Percentiles rank a stretch among this genome's conserved stretches.
Evolutionary conservation across 2,329 filamentous ascomycete genomes (phyloP).

Genomic region (Aspergillus thermomutatus): DNA sequence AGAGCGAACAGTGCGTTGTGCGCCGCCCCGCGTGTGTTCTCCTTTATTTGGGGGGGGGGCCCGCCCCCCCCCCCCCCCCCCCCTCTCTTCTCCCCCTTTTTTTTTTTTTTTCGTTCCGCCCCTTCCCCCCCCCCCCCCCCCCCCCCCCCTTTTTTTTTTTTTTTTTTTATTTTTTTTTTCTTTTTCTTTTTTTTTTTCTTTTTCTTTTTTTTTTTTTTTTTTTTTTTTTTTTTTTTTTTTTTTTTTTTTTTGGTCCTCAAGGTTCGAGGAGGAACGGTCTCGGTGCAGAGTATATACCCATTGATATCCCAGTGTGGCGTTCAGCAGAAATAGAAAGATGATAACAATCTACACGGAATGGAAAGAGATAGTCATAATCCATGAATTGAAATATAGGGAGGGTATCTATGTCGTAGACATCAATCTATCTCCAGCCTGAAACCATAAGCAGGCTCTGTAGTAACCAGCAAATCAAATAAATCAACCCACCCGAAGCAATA

Average conservation of each 20-base stretch:
- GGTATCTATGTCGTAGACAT: conserved; percentile 18
- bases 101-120: too few species aligned
- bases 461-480: not conserved
- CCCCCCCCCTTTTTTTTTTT: too few species aligned
- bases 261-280: not conserved
- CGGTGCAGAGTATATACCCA: not conserved
- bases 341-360: not conserved
- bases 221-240: not conserved
- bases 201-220: not conserved
- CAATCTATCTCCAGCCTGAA: conserved; percentile 13
- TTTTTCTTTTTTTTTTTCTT: too few species aligned
- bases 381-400: conserved; percentile 7
- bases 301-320: not conserved
- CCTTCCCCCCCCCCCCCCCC: too few species aligned
- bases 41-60: too few species aligned
- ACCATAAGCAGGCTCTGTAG: not conserved
- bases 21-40: too few species aligned
- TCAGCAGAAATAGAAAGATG: not conserved
- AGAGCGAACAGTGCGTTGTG: too few species aligned
- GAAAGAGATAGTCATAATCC: not conserved
- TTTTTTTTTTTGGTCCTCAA: not conserved
- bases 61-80: too few species aligned
- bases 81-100: too few species aligned
- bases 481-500: not conserved
- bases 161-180: too few species aligned